phyloP scores from a whole-genome alignment of 208 protist genomes.

The Trypanosoma mega region DNA sequence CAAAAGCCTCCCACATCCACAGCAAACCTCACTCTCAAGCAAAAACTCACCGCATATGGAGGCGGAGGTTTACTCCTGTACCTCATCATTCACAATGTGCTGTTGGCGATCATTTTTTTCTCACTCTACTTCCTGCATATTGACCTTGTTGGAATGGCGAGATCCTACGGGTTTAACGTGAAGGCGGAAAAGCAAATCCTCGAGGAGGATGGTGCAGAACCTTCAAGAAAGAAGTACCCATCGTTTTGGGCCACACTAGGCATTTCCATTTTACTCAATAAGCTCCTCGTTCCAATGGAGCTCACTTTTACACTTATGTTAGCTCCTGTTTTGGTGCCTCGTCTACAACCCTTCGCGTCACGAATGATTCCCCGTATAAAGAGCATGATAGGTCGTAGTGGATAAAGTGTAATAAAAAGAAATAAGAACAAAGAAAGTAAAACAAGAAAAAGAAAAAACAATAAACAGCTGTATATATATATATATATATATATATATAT shows the following conservation, averaged over 20 bases:
- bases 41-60: constrained; percentile 74
- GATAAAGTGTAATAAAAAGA: too few species aligned
- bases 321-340: constrained; percentile 61
- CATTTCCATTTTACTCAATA: constrained; percentile 74
- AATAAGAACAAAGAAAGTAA: too few species aligned
- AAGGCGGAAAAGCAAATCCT: constrained; percentile 8
- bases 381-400: too few species aligned
- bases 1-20: too few species aligned
- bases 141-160: constrained; percentile 61
- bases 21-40: constrained; percentile 39
- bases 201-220: constrained; percentile 23
- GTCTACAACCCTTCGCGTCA: constrained; percentile 63
- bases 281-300: constrained; percentile 74
- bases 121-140: constrained; percentile 71
- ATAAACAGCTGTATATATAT: too few species aligned
- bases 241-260: constrained; percentile 72
- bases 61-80: constrained; percentile 78
- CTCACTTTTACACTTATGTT: constrained; percentile 58
- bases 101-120: constrained; percentile 55
- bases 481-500: too few species aligned
- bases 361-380: constrained; percentile 30
- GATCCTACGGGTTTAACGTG: constrained; percentile 70
- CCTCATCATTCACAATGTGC: constrained; percentile 71
- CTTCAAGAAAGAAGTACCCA: constrained; percentile 29
- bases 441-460: constrained; percentile 5